Conservation (phyloP, 1,139 yeast genomes). For the Dujonia santamariae region DNA sequence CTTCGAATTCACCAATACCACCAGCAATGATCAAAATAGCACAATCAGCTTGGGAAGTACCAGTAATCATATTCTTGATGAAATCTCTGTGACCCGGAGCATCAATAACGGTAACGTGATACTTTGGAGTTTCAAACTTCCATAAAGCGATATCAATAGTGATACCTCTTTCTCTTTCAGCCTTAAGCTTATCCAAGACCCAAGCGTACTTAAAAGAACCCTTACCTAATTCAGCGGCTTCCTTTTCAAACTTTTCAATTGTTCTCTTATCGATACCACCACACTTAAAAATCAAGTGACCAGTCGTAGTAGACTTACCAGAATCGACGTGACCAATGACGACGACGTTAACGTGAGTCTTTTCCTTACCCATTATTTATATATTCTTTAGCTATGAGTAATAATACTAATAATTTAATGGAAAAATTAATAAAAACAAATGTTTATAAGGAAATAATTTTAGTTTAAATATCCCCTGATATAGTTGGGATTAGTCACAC, state of each 20-base stretch:
- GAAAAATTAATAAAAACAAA: no score
- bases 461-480: no score
- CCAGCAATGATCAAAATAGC: constrained; percentile 89
- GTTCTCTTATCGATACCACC: constrained; percentile 96
- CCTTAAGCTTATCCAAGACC: constrained; percentile 94
- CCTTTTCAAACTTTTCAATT: constrained; percentile 98
- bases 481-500: no score
- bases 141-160: constrained; percentile 92
- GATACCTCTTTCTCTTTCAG: constrained; percentile 98
- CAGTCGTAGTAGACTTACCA: constrained; percentile 96
- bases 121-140: constrained; percentile 95
- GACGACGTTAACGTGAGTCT: constrained; percentile 98
- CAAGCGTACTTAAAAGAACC: constrained; percentile 99
- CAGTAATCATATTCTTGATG: constrained; percentile 94
- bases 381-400: no score
- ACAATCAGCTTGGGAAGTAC: constrained; percentile 92
- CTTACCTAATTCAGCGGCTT: constrained; percentile 97
- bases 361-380: constrained; percentile 79
- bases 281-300: constrained; percentile 96
- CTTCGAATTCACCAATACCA: constrained; percentile 93
- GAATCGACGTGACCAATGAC: constrained; percentile 99
- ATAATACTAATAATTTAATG: no score
- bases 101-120: constrained; percentile 88
- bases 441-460: no score
- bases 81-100: constrained; percentile 98